These are phyloP conservation scores for Ilyonectria mors-panacis DNA, from an alignment of 2,329 filamentous ascomycete species.

Conservation along the genomic window DNA sequence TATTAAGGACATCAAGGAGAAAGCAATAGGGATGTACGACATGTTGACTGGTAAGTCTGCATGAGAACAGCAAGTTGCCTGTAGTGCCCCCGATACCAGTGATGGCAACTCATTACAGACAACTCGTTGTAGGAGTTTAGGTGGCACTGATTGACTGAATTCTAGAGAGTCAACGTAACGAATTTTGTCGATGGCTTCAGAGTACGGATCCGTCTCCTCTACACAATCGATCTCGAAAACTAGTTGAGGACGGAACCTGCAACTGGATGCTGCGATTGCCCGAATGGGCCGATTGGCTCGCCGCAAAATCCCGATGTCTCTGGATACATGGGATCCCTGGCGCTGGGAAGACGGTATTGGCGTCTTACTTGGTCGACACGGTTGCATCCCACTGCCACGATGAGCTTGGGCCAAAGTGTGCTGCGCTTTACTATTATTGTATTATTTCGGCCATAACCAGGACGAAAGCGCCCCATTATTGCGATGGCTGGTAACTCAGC, in stretches of 20 bases:
- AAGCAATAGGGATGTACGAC: too few species aligned
- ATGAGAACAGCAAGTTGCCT: too few species aligned
- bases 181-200: too few species aligned
- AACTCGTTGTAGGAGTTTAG: too few species aligned
- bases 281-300: slow-evolving; percentile 8
- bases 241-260: neutral
- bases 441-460: slow-evolving; percentile 6
- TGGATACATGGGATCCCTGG: slow-evolving; percentile 22
- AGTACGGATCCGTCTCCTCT: neutral
- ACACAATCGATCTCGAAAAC: neutral
- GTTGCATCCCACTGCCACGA: neutral
- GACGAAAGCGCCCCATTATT: slow-evolving; percentile 1
- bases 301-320: neutral
- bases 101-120: too few species aligned
- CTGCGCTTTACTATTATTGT: slow-evolving; percentile 15
- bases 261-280: neutral
- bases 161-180: too few species aligned
- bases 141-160: too few species aligned
- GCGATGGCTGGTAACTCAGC: slow-evolving; percentile 14
- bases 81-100: too few species aligned
- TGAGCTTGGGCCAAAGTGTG: neutral
- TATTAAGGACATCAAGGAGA: too few species aligned
- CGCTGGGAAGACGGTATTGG: slow-evolving; percentile 17
- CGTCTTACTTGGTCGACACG: neutral
- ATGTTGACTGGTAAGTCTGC: too few species aligned